Base-by-base conservation (phyloP, 2,329 filamentous ascomycete species). In the Aureobasidium sp. region DNA sequence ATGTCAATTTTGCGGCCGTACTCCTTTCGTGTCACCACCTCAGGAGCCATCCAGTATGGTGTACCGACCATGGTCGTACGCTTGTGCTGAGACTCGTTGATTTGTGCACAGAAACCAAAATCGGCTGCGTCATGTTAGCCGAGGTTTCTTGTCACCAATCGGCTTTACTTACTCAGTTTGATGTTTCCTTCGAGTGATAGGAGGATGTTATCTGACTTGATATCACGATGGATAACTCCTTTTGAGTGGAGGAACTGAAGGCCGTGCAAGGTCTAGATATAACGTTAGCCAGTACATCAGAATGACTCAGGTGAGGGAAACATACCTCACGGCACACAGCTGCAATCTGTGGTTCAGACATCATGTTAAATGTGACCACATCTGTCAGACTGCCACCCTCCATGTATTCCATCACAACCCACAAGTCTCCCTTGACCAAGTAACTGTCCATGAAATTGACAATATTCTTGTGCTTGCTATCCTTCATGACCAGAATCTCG, bases 351-450 rank as follows among this genome's bases (percentile, higher is more conserved):
- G 90, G 91, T 75, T 99, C 94, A 8, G 89, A 93, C 94, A 99
- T 97, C 71, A 97, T 96, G 77, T 97, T 97, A 77, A 96, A 97
- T 3, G 94, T 99, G 62, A 99, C 94, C 59, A 99, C 94, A 75
- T 99, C 94, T 13, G 94, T 99, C 73, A 99, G 79, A 75, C 91
- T 97, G 65, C 94, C 94, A 63, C 94, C 94, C 75, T 99, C 93
- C 94, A 99, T 99, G 71, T 93, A 99, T 77, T 99, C 94, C 94
- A 99, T 99, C 37, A 97, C 91, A 1, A 99, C 94, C 94, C 94
- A 99, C 34, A 99, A 79, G 74, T 97, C 94, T 47, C 93, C 90
- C 13, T 85, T 84, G 62, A 92, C 88, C 11, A 99, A 81, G 74
- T 92, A 97, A 73, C 92, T 97, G 78, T 97, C 94, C 78, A 97